Evolutionary conservation across 2,329 filamentous ascomycete species (phyloP).

Genomic region (Thermoascus crustaceus): DNA sequence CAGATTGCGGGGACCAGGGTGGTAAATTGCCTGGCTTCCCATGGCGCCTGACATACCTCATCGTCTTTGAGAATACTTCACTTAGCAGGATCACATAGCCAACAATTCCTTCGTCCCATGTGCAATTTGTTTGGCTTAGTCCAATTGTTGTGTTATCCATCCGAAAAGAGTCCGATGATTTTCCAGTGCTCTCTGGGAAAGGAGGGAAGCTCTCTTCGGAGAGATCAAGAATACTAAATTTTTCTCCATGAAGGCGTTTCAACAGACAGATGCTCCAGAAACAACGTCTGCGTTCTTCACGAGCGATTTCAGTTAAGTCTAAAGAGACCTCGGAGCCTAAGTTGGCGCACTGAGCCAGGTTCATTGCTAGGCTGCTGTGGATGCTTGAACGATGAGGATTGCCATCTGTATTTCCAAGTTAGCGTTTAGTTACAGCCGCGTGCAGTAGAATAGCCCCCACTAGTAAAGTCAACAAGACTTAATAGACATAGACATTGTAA

Average conservation of each 20-base stretch:
- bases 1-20: constrained; percentile 44
- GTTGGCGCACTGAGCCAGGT: constrained; percentile 38
- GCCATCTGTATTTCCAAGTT: constrained; percentile 21
- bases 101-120: constrained; percentile 35
- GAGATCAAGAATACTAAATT: constrained; percentile 33
- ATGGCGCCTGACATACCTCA: constrained; percentile 40
- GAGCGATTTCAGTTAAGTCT: constrained; percentile 11
- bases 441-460: constrained; percentile 19
- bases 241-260: constrained; percentile 37
- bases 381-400: constrained; percentile 30
- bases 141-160: constrained; percentile 14
- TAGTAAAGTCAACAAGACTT: constrained; percentile 35
- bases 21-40: constrained; percentile 38
- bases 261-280: constrained; percentile 38
- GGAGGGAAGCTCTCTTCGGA: constrained; percentile 27
- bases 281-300: constrained; percentile 31
- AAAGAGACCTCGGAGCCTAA: constrained; percentile 30
- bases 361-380: constrained; percentile 36
- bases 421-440: neutral
- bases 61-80: constrained; percentile 42
- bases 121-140: constrained; percentile 18
- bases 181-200: constrained; percentile 31
- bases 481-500: constrained; percentile 35
- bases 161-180: constrained; percentile 17
- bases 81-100: constrained; percentile 41